Percentiles rank a stretch among this genome's conserved stretches.
Evolutionary conservation across 2,329 filamentous ascomycete genomes (phyloP).

Genomic region (Colletotrichum noveboracense): DNA sequence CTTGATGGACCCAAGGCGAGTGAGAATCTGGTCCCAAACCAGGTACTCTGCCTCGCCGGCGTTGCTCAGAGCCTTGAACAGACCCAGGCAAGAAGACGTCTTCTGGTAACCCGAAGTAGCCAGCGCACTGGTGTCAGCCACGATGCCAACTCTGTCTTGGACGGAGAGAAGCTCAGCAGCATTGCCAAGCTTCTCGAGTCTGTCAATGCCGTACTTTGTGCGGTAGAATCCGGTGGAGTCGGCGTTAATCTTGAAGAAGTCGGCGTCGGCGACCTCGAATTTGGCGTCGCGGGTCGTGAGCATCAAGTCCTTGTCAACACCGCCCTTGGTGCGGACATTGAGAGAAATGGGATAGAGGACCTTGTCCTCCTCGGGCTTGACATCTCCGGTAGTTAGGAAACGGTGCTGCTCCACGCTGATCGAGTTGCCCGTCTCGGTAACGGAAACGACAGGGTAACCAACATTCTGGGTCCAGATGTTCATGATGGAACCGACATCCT

Average conservation of each 20-base stretch:
- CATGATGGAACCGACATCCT: slow-evolving; percentile 89
- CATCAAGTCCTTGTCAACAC: slow-evolving; percentile 78
- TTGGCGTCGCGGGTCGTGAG: slow-evolving; percentile 67
- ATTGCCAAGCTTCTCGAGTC: slow-evolving; percentile 85
- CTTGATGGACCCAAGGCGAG: slow-evolving; percentile 79
- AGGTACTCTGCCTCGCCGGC: slow-evolving; percentile 87
- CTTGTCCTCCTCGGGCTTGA: slow-evolving; percentile 90
- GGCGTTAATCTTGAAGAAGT: slow-evolving; percentile 97
- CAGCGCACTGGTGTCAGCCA: slow-evolving; percentile 88
- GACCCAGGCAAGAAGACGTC: slow-evolving; percentile 85
- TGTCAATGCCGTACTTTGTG: slow-evolving; percentile 83
- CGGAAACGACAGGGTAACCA: slow-evolving; percentile 88
- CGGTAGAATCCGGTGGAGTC: slow-evolving; percentile 94
- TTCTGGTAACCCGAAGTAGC: slow-evolving; percentile 91
- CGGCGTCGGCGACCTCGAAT: slow-evolving; percentile 77
- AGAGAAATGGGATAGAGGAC: slow-evolving; percentile 90
- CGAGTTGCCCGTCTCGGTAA: slow-evolving; percentile 72
- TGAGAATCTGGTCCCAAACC: slow-evolving; percentile 92
- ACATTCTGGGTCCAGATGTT: slow-evolving; percentile 97
- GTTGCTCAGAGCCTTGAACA: slow-evolving; percentile 81
- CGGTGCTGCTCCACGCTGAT: slow-evolving; percentile 94
- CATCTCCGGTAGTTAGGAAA: slow-evolving; percentile 90
- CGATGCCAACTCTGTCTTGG: slow-evolving; percentile 93
- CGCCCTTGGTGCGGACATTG: slow-evolving; percentile 82
- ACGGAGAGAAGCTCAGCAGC: slow-evolving; percentile 86